Evolutionary conservation across 495 filamentous ascomycete species (phyloP).

Genomic region (Penicillium maclennaniae): DNA sequence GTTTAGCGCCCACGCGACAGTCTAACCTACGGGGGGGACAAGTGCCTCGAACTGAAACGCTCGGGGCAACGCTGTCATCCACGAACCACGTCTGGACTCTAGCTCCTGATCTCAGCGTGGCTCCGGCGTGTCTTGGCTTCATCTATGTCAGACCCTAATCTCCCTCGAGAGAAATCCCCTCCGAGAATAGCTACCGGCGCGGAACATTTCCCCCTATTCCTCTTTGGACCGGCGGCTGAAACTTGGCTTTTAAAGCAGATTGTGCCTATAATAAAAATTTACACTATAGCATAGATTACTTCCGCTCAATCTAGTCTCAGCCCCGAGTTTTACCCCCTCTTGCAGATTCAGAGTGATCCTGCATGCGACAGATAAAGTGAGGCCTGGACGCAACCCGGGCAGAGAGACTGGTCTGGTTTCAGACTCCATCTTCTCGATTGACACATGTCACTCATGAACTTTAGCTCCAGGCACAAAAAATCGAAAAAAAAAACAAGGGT

Average conservation of each 20-base stretch:
- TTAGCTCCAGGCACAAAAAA: neutral
- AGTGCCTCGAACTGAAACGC: neutral
- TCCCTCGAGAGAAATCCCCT: conserved; percentile 5
- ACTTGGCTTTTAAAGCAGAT: neutral
- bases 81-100: neutral
- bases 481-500: neutral
- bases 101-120: neutral
- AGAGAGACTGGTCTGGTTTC: neutral
- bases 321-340: neutral
- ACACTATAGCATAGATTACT: neutral
- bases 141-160: conserved; percentile 20
- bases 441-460: conserved; percentile 5
- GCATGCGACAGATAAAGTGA: conserved; percentile 2
- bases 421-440: neutral
- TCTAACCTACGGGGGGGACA: neutral
- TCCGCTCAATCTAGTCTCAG: neutral
- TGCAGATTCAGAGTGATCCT: neutral
- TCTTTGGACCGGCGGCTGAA: neutral
- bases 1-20: neutral
- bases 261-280: neutral
- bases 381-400: neutral
- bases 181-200: neutral
- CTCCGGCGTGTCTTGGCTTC: conserved; percentile 11
- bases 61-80: neutral
- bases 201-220: neutral